These are phyloP conservation scores for Myochromella boudieri DNA, from an alignment of 768 basidiomycete genomes.

Conservation along the genomic window DNA sequence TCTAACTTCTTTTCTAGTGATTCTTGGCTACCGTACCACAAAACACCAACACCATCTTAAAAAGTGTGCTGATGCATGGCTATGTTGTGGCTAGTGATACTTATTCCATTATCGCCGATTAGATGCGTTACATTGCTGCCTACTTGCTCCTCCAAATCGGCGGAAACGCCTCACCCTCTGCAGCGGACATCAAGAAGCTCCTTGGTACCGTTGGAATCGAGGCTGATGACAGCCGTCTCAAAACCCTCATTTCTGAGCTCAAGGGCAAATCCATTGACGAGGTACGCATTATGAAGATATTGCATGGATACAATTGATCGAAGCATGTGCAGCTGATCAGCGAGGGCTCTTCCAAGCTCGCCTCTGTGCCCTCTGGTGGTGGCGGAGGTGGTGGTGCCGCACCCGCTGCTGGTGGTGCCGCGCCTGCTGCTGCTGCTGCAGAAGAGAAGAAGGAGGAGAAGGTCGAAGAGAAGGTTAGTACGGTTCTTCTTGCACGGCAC, in stretches of 20 bases:
- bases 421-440: conserved; percentile 57
- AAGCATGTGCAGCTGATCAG: conserved; percentile 68
- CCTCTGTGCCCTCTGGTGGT: conserved; percentile 96
- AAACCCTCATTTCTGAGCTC: conserved; percentile 86
- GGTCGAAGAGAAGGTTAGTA: conserved; percentile 79
- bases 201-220: conserved; percentile 87
- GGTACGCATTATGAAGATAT: conserved; percentile 44
- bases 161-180: conserved; percentile 86
- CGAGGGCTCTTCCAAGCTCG: conserved; percentile 90
- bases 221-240: conserved; percentile 77
- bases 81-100: neutral
- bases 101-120: neutral
- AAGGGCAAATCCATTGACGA: conserved; percentile 85
- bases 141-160: conserved; percentile 97
- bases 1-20: conserved; percentile 49
- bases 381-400: conserved; percentile 61
- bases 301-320: neutral
- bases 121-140: conserved; percentile 94
- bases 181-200: conserved; percentile 85
- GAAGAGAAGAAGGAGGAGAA: conserved; percentile 59
- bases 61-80: conserved; percentile 46
- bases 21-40: conserved; percentile 83
- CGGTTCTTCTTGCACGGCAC: conserved; percentile 16
- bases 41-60: conserved; percentile 26
- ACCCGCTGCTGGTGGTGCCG: conserved; percentile 49